These are phyloP conservation scores for Pseudogymnoascus sp. DNA, from an alignment of 2,329 filamentous ascomycete genomes.

Conservation along the genomic window DNA sequence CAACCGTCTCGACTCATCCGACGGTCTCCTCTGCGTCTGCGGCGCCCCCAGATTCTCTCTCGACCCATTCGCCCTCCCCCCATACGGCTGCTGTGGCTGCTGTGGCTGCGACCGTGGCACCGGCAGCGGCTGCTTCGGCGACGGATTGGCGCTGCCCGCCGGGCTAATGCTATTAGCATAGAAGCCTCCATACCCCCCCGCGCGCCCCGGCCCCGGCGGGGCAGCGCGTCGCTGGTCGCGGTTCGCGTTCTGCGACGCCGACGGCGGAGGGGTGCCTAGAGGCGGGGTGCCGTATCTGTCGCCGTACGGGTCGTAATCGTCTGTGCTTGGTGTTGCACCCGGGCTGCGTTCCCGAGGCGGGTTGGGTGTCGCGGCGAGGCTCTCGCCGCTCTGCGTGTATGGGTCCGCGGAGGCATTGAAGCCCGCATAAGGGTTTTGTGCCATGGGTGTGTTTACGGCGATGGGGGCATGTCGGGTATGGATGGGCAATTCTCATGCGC, in stretches of 20 bases:
- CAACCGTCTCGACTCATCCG: neutral
- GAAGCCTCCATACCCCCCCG: conserved; percentile 11
- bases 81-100: conserved; percentile 1
- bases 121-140: neutral
- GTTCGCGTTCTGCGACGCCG: conserved; percentile 19
- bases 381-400: conserved; percentile 21
- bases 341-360: conserved; percentile 2
- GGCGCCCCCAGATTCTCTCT: conserved; percentile 2
- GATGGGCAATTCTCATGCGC: neutral
- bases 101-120: neutral
- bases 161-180: conserved; percentile 10
- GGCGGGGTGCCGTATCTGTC: conserved; percentile 23
- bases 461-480: neutral
- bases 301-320: conserved; percentile 27
- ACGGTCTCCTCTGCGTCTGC: neutral
- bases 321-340: conserved; percentile 12
- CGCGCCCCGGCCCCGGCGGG: neutral
- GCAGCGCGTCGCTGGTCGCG: conserved; percentile 21
- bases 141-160: neutral
- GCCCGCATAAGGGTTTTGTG: conserved; percentile 26
- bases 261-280: conserved; percentile 14
- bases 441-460: conserved; percentile 16
- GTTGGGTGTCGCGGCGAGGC: conserved; percentile 18
- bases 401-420: conserved; percentile 21
- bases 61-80: neutral